These are phyloP conservation scores for Leptographium lundbergii DNA, from an alignment of 2,329 filamentous ascomycete species.

Conservation along the genomic window DNA sequence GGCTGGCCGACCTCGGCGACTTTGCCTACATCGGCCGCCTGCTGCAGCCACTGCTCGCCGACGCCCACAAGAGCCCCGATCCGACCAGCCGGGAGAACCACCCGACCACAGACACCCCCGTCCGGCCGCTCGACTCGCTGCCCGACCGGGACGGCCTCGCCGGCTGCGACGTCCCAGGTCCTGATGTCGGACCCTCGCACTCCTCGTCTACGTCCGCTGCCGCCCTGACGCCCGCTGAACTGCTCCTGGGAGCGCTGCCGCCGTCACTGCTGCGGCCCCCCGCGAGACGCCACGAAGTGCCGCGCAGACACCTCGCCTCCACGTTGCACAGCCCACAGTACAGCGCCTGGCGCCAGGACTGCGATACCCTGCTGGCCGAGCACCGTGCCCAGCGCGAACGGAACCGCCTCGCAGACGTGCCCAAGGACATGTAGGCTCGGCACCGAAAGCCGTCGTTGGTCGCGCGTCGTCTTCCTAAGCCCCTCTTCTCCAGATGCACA, in stretches of 20 bases:
- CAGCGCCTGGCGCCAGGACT: background rate
- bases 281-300: background rate
- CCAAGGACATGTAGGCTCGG: background rate
- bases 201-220: too few relatives aligned
- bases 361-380: constrained; percentile 4
- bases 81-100: too few relatives aligned
- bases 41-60: background rate
- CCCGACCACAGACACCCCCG: too few relatives aligned
- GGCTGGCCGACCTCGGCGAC: constrained; percentile 1
- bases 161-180: background rate
- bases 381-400: constrained; percentile 4
- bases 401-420: background rate
- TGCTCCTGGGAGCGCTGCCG: background rate
- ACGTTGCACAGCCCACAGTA: constrained; percentile 1
- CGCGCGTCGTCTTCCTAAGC: too few relatives aligned
- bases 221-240: too few relatives aligned
- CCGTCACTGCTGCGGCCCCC: background rate
- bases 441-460: too few relatives aligned
- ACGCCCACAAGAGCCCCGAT: background rate
- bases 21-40: background rate
- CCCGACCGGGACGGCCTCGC: background rate
- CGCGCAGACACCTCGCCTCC: background rate
- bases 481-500: too few relatives aligned
- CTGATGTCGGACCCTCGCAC: background rate
- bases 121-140: background rate